Base-by-base conservation (phyloP, 176 grass and related monocot species). In the Rhipidocladum racemiflorum region DNA sequence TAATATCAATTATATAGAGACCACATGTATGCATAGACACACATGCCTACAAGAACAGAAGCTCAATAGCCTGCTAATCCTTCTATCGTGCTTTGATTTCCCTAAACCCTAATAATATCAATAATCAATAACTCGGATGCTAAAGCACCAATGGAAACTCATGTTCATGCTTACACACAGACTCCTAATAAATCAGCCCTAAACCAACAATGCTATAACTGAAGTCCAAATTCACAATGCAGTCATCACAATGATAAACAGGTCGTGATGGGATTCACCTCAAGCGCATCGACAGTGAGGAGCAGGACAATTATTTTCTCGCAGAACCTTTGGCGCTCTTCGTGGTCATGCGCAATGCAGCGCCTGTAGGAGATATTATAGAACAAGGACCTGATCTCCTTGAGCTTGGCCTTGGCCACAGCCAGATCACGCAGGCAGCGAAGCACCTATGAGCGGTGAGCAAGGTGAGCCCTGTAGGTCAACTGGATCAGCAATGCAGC, bases 281-380 rank as follows among this genome's bases (percentile, higher is more conserved):
- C 90, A 5, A 97, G 90, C 3, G 85, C 86, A 21, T 97, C 91
- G 0, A 97, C 88, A 1, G 92, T 97, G 44, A 97, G 88, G 4
- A 97, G 90, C 57, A 97, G 92, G 34, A 97, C 92, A 55, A 94
- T 90, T 46, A 97, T 94, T 76, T 92, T 97, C 92, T 97, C 91
- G 7, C 83, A 79, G 81, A 97, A 97, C 83, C 88, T 91, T 23
- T 94, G 95, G 77, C 35, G 80, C 73, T 94, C 95, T 14, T 90
- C 90, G 0, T 68, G 80, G 84, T 97, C 90, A 54, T 77, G 81
- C 0, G 70, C 78, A 0, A 88, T 48, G 16, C 74, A 73, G 27
- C 48, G 90, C 46, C 92, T 87, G 70, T 97, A 97, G 17, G 83
- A 78, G 83, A 94, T 90, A 81, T 89, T 97, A 16, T 84, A 89